Percentiles rank a stretch among this genome's conserved stretches.
phyloP scores from a whole-genome alignment of 768 basidiomycete genomes.

The Dentipellis fragilis region DNA sequence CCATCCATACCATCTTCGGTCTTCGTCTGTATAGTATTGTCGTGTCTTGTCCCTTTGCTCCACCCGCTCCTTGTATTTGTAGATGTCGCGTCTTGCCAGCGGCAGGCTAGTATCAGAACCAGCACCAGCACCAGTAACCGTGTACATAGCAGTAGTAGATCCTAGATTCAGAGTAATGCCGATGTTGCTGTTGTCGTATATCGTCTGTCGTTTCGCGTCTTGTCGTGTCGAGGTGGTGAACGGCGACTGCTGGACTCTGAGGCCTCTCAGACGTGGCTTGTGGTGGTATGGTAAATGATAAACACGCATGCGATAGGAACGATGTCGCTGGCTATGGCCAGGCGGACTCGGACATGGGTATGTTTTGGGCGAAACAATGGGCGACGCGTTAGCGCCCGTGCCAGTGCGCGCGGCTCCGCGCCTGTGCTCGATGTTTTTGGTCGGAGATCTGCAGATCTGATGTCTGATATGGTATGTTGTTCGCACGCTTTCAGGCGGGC shows the following conservation, averaged over 20 bases:
- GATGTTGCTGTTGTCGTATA: too few species aligned
- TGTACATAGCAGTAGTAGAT: neutral
- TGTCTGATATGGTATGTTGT: neutral
- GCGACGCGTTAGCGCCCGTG: neutral
- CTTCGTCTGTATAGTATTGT: neutral
- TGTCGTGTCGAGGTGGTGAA: too few species aligned
- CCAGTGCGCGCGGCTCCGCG: neutral
- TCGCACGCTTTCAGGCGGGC: neutral
- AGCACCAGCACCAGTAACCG: neutral
- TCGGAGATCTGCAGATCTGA: neutral
- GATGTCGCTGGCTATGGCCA: too few species aligned
- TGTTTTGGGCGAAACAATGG: neutral
- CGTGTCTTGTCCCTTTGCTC: neutral
- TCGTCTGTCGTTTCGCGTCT: too few species aligned
- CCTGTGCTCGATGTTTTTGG: neutral
- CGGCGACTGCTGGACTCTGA: too few species aligned
- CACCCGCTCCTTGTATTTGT: neutral
- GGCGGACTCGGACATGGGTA: neutral
- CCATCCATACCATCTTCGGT: neutral
- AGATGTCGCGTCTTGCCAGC: neutral
- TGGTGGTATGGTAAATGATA: too few species aligned
- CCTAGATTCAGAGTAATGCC: neutral
- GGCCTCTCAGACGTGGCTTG: too few species aligned
- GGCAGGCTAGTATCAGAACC: neutral
- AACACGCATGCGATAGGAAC: too few species aligned